A percentile compares a stretch with the other conserved stretches of the same genome.
These are phyloP conservation scores for Fusarium xylarioides DNA, from an alignment of 2,329 filamentous ascomycete species.

Conservation along the genomic window DNA sequence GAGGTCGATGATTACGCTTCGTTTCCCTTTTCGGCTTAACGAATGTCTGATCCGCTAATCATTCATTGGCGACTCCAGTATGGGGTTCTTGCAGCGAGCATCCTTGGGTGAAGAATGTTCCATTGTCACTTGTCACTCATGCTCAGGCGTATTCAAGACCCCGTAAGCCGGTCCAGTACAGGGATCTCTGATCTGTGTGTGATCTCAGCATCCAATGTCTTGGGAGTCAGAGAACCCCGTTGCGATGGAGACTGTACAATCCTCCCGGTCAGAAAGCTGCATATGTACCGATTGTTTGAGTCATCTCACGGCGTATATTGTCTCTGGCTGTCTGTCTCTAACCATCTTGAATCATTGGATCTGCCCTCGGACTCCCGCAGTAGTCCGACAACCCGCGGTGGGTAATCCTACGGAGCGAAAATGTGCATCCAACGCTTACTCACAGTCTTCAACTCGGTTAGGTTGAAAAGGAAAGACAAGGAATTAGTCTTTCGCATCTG, in stretches of 20 bases:
- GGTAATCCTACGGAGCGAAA: background rate
- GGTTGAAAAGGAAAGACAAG: background rate
- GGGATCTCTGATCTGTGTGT: background rate
- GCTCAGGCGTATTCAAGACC: background rate
- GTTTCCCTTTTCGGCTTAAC: conserved; percentile 17
- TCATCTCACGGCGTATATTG: conserved; percentile 23
- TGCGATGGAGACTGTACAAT: background rate
- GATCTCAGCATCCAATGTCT: background rate
- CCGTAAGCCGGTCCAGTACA: background rate
- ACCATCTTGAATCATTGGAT: background rate
- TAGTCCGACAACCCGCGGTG: conserved; percentile 33
- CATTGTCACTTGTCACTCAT: background rate
- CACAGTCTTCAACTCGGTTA: background rate
- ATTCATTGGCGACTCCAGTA: conserved; percentile 6
- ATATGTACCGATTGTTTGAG: conserved; percentile 11
- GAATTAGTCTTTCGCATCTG: background rate
- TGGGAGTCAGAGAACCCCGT: background rate
- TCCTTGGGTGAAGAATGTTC: background rate
- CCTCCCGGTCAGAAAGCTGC: background rate
- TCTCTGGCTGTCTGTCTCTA: conserved; percentile 5
- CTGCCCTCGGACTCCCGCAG: conserved; percentile 36
- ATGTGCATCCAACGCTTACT: conserved; percentile 15
- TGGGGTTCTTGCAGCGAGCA: background rate
- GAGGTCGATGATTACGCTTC: background rate
- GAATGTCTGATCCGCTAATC: background rate